Evolutionary conservation across 768 basidiomycete species (phyloP).

Genomic region (Myochromella boudieri): DNA sequence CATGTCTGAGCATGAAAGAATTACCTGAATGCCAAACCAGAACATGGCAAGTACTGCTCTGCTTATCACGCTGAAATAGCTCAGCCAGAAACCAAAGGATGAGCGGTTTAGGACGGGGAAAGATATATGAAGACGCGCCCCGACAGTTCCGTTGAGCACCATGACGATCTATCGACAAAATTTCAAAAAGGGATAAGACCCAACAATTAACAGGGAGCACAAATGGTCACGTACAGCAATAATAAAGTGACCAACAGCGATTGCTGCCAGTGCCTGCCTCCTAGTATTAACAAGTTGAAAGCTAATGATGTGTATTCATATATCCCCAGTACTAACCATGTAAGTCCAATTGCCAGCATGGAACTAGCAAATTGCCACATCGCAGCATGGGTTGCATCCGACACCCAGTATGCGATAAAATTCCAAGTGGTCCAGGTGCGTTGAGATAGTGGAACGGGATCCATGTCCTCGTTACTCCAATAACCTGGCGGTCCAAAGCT

Average conservation of each 20-base stretch:
- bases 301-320: neutral
- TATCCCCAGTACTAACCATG: constrained; percentile 46
- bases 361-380: constrained; percentile 68
- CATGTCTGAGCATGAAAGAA: neutral
- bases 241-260: constrained; percentile 70
- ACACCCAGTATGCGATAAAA: constrained; percentile 64
- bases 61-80: constrained; percentile 82
- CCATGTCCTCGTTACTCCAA: constrained; percentile 79
- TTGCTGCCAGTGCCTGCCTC: constrained; percentile 67
- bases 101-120: constrained; percentile 81
- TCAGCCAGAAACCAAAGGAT: constrained; percentile 88
- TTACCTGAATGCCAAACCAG: constrained; percentile 77
- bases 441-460: constrained; percentile 59
- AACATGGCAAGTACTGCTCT: constrained; percentile 76
- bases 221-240: constrained; percentile 45
- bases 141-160: constrained; percentile 76
- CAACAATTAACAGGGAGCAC: neutral
- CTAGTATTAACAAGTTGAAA: constrained; percentile 26
- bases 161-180: constrained; percentile 49
- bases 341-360: constrained; percentile 73
- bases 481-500: constrained; percentile 56
- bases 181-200: constrained; percentile 1
- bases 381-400: constrained; percentile 47
- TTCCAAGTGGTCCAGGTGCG: constrained; percentile 72
- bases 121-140: constrained; percentile 74